Conservation (phyloP, 2,329 filamentous ascomycete genomes). For the Calonectria naviculata region DNA sequence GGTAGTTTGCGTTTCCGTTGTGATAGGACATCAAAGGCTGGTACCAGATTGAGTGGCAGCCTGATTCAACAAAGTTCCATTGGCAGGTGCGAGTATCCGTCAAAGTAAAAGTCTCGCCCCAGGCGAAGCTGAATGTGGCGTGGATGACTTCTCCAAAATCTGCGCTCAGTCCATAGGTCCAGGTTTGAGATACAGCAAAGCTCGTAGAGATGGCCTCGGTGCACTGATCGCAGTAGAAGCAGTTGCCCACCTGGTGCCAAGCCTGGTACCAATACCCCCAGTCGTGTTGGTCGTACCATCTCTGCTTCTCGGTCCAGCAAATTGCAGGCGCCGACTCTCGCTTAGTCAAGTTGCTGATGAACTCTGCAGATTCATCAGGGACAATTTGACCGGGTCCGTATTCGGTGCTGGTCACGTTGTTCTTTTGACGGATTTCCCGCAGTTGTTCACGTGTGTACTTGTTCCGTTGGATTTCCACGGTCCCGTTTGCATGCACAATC, state of each 20-base stretch:
- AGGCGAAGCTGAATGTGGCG: neutral
- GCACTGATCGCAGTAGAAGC: constrained; percentile 1
- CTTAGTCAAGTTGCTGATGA: constrained; percentile 4
- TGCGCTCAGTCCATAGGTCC: neutral
- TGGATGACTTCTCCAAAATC: neutral
- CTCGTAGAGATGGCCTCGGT: neutral
- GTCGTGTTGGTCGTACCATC: constrained; percentile 4
- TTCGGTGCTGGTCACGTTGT: neutral
- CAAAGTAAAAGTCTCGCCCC: neutral
- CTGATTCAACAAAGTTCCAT: constrained; percentile 1
- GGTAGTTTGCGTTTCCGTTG: constrained; percentile 9
- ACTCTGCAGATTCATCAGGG: neutral
- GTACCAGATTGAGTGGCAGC: constrained; percentile 5
- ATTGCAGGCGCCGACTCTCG: neutral
- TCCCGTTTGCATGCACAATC: constrained; percentile 1
- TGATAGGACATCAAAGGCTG: constrained; percentile 7
- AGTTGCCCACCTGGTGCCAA: constrained; percentile 1
- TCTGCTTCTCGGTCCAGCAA: neutral
- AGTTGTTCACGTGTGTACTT: neutral
- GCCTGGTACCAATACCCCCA: constrained; percentile 7
- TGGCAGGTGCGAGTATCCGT: constrained; percentile 8
- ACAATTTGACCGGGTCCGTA: neutral
- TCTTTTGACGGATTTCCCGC: neutral
- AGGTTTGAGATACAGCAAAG: constrained; percentile 2
- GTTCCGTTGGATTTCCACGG: neutral